A percentile compares a stretch with the other conserved stretches of the same genome.
phyloP scores from a whole-genome alignment of 2,329 filamentous ascomycete species.

The Myotisia sp. region DNA sequence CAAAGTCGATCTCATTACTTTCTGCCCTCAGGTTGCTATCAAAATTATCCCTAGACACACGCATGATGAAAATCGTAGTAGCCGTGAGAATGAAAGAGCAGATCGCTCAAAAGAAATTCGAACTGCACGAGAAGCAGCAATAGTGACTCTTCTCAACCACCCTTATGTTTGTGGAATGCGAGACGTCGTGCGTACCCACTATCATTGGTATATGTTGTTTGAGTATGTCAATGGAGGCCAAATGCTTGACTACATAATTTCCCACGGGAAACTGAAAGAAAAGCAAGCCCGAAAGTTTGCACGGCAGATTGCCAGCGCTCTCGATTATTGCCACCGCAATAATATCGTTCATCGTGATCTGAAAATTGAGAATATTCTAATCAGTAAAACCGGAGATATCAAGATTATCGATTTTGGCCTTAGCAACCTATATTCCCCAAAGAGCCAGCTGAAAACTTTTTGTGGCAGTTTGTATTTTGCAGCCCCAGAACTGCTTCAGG shows the following conservation, averaged over 20 bases:
- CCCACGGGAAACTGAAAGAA: constrained; percentile 91
- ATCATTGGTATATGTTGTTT: constrained; percentile 99
- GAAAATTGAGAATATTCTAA: constrained; percentile 98
- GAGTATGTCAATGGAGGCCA: constrained; percentile 98
- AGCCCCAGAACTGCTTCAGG: constrained; percentile 84
- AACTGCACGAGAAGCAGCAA: constrained; percentile 87
- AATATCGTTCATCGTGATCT: constrained; percentile 95
- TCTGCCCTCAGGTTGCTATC: constrained; percentile 60
- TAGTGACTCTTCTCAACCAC: constrained; percentile 85
- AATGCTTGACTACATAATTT: constrained; percentile 99
- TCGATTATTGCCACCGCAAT: constrained; percentile 96
- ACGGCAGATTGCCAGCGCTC: constrained; percentile 85
- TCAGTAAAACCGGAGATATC: constrained; percentile 97
- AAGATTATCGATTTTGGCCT: constrained; percentile 98
- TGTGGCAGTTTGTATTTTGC: constrained; percentile 97
- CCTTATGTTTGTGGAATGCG: constrained; percentile 93
- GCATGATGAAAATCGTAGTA: constrained; percentile 62
- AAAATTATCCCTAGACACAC: constrained; percentile 92
- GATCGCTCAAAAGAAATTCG: constrained; percentile 95
- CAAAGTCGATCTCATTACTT: not conserved
- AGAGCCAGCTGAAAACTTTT: constrained; percentile 80
- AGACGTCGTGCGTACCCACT: constrained; percentile 87
- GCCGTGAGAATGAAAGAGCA: constrained; percentile 67
- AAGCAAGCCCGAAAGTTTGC: constrained; percentile 97
- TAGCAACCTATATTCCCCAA: constrained; percentile 86